Evolutionary conservation across 768 basidiomycete species (phyloP), one percentile per base, ranked within the genome.

Genomic region (Boletus eberwhitei): DNA sequence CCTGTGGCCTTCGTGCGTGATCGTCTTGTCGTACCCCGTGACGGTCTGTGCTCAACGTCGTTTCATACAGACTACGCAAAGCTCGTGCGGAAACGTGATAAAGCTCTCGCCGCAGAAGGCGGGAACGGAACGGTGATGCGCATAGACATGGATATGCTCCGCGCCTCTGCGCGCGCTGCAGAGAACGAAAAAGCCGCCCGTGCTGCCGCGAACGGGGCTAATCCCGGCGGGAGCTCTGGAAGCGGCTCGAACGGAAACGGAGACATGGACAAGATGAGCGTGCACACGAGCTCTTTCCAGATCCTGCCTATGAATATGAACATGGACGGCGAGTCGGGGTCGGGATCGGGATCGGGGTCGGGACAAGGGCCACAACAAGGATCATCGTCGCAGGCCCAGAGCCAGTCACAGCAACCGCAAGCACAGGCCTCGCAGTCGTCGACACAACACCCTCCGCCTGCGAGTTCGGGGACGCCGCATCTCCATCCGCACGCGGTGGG

Each of bases 81-180:
- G 64, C 77, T 91, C 31, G 83, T 89, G 74, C 84, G 89, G 47
- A 90, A 90, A 64, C 79, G 85, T 41, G 87, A 89, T 44, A 90
- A 90, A 67, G 75, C 75, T 16, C 68, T 76, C 21, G 77, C 74
- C 11, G 71, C 77, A n/a, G 82, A 81, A 41, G 82, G 85, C 19
- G 78, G 83, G 40, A 67, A 59, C 4, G 65, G 72, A 5, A 70
- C 69, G 7, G 51, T 56, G 4, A 77, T 77, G 29, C 79, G 75
- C 32, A 88, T 91, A 53, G 87, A 89, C 64, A 77, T 91, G 69
- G 88, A 90, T 58, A 89, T 81, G 40, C 73, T 91, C 45, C 84
- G 88, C 12, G 87, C 86, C 26, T 90, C 85, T 42, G 80, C 85
- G 1, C 71, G 83, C n/a, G 83, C 84, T 5, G 79, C 79, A 12